These are phyloP conservation scores for Aphelidium insulamus DNA, from an alignment of 371 early-diverging fungal genomes.

Conservation along the genomic window DNA sequence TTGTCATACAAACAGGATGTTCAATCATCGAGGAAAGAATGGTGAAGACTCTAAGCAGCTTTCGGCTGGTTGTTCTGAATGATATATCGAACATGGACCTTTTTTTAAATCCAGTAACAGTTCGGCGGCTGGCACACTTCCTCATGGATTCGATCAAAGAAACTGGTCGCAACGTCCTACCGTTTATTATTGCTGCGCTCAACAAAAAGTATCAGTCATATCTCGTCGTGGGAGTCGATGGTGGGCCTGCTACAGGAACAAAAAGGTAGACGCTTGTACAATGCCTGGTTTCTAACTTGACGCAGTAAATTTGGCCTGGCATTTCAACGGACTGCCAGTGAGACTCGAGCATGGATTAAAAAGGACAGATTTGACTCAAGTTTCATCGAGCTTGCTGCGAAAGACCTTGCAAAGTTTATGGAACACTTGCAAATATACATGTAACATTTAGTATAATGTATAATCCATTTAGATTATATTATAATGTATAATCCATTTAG, in stretches of 20 bases:
- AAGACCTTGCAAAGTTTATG: constrained; percentile 33
- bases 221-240: constrained; percentile 39
- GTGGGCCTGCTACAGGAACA: constrained; percentile 38
- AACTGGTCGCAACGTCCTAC: constrained; percentile 30
- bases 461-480: no score
- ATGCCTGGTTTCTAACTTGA: background rate
- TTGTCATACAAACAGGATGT: constrained; percentile 45
- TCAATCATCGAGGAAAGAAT: constrained; percentile 47
- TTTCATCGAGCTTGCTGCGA: constrained; percentile 28
- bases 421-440: constrained; percentile 15
- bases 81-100: constrained; percentile 25
- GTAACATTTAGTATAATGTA: background rate
- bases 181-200: constrained; percentile 37
- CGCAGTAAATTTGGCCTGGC: constrained; percentile 41
- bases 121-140: constrained; percentile 48
- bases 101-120: constrained; percentile 32
- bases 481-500: no score
- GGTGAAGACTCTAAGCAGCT: constrained; percentile 35
- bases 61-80: constrained; percentile 41
- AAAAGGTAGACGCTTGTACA: constrained; percentile 13
- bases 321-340: constrained; percentile 35
- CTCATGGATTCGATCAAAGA: constrained; percentile 52
- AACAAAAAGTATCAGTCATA: constrained; percentile 30
- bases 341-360: constrained; percentile 21
- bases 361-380: constrained; percentile 46